Base-by-base conservation (phyloP, 139 green algal genomes). In the Chlorella sp. region DNA sequence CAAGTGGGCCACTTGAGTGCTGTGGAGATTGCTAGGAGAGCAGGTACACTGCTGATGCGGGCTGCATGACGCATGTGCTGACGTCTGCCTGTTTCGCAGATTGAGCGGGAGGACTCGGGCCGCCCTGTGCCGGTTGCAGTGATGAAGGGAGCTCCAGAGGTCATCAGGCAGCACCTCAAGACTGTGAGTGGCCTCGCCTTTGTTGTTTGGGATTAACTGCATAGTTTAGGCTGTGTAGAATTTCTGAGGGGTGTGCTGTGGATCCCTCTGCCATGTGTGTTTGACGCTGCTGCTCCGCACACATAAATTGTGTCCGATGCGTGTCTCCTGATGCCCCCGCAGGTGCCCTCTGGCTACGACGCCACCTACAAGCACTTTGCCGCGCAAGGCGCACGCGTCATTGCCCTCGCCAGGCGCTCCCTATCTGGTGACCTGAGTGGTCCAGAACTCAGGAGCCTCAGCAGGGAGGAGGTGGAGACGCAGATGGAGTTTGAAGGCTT, bases 91-190 rank as follows among this genome's bases (percentile, higher is more conserved):
- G n/a, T n/a, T n/a, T 6, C 83, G 83, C 1, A 62, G 96, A 1
- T 85, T 93, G 24, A 68, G 75, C n/a, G n/a, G n/a, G n/a, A n/a
- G n/a, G n/a, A 32, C 60, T 23, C 24, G 24, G 1, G 23, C 6
- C 24, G 30, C 65, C 10, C 22, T 31, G 1, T 1, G 71, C 6
- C 35, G 75, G 27, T 67, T 80, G 29, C 82, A 22, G 35, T 97
- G 14, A 78, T 83, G 71, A 98, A 97, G 78, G 94, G 94, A 0
- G 93, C 94, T 0, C 94, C 94, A 14, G 94, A 98, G 80, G 82
- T 92, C 30, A 35, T 96, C 14, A 67, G 81, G 64, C 34, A 59
- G 3, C 75, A 88, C n/a, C 78, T 95, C 65, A 76, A 74, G n/a
- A n/a, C n/a, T n/a, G n/a, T n/a, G n/a, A n/a, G n/a, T n/a, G n/a